Evolutionary conservation across 1,284 basidiomycete genomes (phyloP).

Genomic region (Ceratobasidium sp.): DNA sequence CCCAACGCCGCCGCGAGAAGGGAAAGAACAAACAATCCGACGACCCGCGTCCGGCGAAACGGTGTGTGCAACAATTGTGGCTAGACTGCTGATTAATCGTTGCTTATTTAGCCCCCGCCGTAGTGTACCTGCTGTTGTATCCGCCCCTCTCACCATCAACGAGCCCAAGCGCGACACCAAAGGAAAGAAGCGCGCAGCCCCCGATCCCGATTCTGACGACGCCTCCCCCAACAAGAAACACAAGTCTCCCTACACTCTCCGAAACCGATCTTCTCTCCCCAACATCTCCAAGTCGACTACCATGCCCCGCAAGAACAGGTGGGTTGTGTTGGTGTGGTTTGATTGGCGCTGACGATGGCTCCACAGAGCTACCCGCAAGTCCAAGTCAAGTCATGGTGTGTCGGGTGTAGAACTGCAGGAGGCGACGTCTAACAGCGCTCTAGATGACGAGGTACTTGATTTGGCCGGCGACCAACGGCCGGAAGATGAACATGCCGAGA

Average conservation of each 20-base stretch:
- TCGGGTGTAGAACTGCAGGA: neutral
- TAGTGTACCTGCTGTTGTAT: constrained; percentile 5
- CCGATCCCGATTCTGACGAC: constrained; percentile 68
- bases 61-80: constrained; percentile 7
- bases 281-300: constrained; percentile 32
- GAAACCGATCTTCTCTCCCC: constrained; percentile 34
- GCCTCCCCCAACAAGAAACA: constrained; percentile 44
- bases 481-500: constrained; percentile 25
- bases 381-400: neutral
- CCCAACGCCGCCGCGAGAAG: constrained; percentile 21
- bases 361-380: constrained; percentile 28
- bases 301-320: constrained; percentile 35
- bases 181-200: constrained; percentile 83
- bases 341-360: neutral
- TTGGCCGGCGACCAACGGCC: constrained; percentile 9
- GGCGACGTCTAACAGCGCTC: neutral
- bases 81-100: neutral
- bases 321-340: neutral
- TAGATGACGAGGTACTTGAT: constrained; percentile 27
- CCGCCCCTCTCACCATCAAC: constrained; percentile 66
- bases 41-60: constrained; percentile 34
- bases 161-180: constrained; percentile 55
- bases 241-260: constrained; percentile 28
- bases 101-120: constrained; percentile 6
- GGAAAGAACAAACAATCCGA: constrained; percentile 28